phyloP scores from a whole-genome alignment of 768 basidiomycete genomes.

The Chalciporus piperatus region DNA sequence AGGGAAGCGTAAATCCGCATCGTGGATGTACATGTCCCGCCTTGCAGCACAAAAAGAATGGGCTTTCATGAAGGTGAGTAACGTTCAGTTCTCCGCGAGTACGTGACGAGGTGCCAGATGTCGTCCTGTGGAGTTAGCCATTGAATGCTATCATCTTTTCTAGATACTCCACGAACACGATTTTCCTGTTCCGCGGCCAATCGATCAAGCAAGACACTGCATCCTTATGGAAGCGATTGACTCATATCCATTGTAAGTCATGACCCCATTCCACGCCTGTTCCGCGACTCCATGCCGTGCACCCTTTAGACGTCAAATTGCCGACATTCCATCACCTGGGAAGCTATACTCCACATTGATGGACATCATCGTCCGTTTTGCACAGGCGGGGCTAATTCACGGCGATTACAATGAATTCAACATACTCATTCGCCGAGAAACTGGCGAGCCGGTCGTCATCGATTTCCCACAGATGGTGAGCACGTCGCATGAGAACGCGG shows the following conservation, averaged over 20 bases:
- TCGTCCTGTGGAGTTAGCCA: neutral
- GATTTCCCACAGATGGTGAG: constrained; percentile 99
- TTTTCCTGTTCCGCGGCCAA: constrained; percentile 90
- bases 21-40: constrained; percentile 99
- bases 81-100: neutral
- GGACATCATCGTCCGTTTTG: constrained; percentile 95
- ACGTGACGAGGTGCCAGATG: neutral
- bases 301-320: constrained; percentile 73
- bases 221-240: constrained; percentile 96
- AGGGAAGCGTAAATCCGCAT: constrained; percentile 91
- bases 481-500: constrained; percentile 94
- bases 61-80: constrained; percentile 92
- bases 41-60: constrained; percentile 96
- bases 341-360: constrained; percentile 89
- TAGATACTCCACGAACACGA: constrained; percentile 89
- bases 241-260: constrained; percentile 83
- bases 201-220: constrained; percentile 94
- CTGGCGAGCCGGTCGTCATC: constrained; percentile 81
- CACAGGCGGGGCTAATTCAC: constrained; percentile 92
- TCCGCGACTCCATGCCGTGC: neutral
- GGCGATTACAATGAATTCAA: constrained; percentile 99
- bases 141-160: neutral
- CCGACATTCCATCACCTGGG: constrained; percentile 80
- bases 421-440: constrained; percentile 82
- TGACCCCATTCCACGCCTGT: neutral